Evolutionary conservation across 2,329 filamentous ascomycete species (phyloP).

Genomic region (Claviceps sorghi): DNA sequence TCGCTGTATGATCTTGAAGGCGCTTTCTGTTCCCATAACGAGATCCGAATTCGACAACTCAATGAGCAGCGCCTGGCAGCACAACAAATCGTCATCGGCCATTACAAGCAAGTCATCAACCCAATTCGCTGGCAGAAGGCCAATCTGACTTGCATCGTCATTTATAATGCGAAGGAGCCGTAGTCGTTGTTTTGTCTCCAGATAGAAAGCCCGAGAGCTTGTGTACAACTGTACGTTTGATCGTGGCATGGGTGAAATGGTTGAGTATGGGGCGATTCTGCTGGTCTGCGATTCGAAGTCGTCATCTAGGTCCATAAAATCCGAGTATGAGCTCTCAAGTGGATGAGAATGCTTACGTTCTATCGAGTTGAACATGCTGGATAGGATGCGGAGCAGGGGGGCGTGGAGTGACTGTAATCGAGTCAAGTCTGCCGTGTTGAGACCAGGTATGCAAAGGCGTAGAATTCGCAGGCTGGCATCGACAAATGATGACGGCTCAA

Average conservation of each 20-base stretch:
- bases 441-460: constrained; percentile 30
- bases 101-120: constrained; percentile 35
- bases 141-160: constrained; percentile 30
- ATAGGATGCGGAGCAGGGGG: constrained; percentile 29
- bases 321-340: constrained; percentile 23
- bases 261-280: constrained; percentile 24
- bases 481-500: constrained; percentile 31
- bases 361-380: constrained; percentile 20
- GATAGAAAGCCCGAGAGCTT: constrained; percentile 31
- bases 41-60: constrained; percentile 42
- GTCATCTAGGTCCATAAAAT: constrained; percentile 54
- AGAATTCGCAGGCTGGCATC: constrained; percentile 31
- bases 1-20: constrained; percentile 32
- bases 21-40: constrained; percentile 30
- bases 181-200: constrained; percentile 31
- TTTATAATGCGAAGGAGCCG: constrained; percentile 28
- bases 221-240: constrained; percentile 27
- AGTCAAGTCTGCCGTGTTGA: constrained; percentile 24
- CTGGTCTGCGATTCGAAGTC: constrained; percentile 48
- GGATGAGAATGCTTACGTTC: constrained; percentile 11
- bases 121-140: constrained; percentile 34
- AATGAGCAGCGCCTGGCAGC: constrained; percentile 32
- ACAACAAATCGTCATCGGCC: constrained; percentile 37
- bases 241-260: constrained; percentile 29
- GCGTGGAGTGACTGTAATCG: constrained; percentile 23